Conservation (phyloP, 768 basidiomycete species). For the Lentinula lateritia region DNA sequence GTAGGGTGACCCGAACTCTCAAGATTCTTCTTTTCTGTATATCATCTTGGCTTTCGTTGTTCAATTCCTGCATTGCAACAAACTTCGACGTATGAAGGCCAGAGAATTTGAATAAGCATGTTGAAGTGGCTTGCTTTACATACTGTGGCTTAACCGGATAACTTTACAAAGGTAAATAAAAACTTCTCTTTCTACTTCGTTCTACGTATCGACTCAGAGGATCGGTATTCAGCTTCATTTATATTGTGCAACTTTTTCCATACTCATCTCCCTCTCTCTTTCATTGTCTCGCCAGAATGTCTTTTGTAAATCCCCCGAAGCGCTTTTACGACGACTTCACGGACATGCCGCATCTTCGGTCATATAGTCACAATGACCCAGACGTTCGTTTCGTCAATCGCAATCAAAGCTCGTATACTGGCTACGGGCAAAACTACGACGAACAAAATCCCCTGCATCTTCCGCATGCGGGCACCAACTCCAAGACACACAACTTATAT, state of each 20-base stretch:
- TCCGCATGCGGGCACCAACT: no score
- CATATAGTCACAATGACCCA: not conserved
- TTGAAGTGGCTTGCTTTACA: constrained; percentile 5
- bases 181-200: not conserved
- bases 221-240: constrained; percentile 1
- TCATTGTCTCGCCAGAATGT: not conserved
- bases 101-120: not conserved
- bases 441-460: not conserved
- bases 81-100: not conserved
- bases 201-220: not conserved
- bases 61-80: not conserved
- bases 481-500: not conserved
- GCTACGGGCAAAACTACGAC: not conserved
- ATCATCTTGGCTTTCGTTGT: not conserved
- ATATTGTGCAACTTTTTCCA: not conserved
- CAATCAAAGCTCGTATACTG: not conserved
- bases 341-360: not conserved
- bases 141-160: constrained; percentile 2
- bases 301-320: not conserved
- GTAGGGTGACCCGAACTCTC: constrained; percentile 1
- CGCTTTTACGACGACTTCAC: not conserved
- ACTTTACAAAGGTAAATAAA: not conserved
- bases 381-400: not conserved
- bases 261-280: not conserved
- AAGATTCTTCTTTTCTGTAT: not conserved